A percentile compares a stretch with the other conserved stretches of the same genome.
Evolutionary conservation across 768 basidiomycete genomes (phyloP).

Genomic region (Lyophyllum shimeji): DNA sequence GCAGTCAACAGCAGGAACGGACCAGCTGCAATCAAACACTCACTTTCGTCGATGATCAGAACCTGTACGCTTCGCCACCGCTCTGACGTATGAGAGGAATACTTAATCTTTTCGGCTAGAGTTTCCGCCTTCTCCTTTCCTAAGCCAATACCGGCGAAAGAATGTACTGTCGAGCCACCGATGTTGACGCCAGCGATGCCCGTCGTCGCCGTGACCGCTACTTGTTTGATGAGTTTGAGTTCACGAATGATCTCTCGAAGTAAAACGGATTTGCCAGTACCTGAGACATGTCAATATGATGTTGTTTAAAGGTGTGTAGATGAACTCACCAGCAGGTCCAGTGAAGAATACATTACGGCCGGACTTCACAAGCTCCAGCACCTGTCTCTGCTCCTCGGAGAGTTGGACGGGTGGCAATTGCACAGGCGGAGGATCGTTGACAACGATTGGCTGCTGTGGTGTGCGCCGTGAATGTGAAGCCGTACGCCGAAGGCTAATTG

Average conservation of each 20-base stretch:
- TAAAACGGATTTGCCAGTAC: constrained; percentile 74
- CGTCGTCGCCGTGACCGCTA: constrained; percentile 68
- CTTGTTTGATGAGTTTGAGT: constrained; percentile 15
- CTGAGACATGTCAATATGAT: constrained; percentile 22
- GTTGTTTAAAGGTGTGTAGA: neutral
- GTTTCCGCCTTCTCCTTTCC: constrained; percentile 48
- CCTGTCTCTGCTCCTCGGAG: constrained; percentile 38
- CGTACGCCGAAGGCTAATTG: neutral
- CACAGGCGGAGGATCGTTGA: constrained; percentile 37
- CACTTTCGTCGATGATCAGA: constrained; percentile 75
- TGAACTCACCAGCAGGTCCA: constrained; percentile 59
- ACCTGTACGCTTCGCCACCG: constrained; percentile 55
- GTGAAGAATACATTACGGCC: constrained; percentile 73
- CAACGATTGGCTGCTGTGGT: constrained; percentile 30
- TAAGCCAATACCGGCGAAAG: constrained; percentile 63
- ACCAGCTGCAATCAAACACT: constrained; percentile 13
- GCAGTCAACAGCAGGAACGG: neutral
- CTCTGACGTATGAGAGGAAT: constrained; percentile 9
- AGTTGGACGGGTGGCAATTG: constrained; percentile 18
- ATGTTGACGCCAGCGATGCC: constrained; percentile 72
- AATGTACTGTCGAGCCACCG: constrained; percentile 66
- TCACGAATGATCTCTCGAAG: constrained; percentile 60
- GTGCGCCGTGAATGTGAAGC: neutral
- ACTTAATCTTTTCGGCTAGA: constrained; percentile 35
- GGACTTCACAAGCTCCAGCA: constrained; percentile 46